A percentile compares a stretch with the other conserved stretches of the same genome.
These are phyloP conservation scores for Aspergillus funiculosus DNA, from an alignment of 495 filamentous ascomycete species.

Conservation along the genomic window DNA sequence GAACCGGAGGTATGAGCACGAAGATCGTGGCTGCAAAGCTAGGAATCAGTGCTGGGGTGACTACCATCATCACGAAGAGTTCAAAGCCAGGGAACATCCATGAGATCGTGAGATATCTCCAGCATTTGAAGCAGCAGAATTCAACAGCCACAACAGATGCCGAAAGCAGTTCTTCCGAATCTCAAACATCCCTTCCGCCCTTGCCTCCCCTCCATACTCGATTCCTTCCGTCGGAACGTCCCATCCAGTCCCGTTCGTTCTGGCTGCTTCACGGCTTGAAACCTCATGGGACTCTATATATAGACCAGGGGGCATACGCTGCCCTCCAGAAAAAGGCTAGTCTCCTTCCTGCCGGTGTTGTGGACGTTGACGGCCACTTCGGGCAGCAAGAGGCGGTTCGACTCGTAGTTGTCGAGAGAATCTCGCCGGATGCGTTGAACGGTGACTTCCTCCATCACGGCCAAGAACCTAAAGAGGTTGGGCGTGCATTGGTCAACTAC, in stretches of 20 bases:
- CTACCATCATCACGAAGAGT: conserved; percentile 86
- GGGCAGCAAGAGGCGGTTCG: conserved; percentile 88
- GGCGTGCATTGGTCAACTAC: conserved; percentile 90
- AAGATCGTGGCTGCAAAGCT: conserved; percentile 94
- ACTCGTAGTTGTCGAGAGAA: conserved; percentile 64
- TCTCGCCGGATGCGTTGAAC: conserved; percentile 35
- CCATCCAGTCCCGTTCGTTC: conserved; percentile 89
- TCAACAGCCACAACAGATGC: conserved; percentile 20
- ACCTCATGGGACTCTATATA: conserved; percentile 84
- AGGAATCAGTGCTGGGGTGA: conserved; percentile 91
- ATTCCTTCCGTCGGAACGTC: conserved; percentile 79
- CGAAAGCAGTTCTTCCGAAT: neutral
- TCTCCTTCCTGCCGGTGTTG: conserved; percentile 85
- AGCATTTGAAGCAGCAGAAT: conserved; percentile 43
- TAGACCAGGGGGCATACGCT: conserved; percentile 78
- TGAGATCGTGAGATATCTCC: conserved; percentile 77
- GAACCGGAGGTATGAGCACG: conserved; percentile 97
- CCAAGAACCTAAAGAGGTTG: conserved; percentile 65
- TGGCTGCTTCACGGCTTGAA: conserved; percentile 95
- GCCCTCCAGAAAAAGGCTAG: conserved; percentile 78
- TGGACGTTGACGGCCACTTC: conserved; percentile 82
- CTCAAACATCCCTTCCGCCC: conserved; percentile 23
- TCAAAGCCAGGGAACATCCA: conserved; percentile 89
- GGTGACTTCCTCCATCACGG: conserved; percentile 41
- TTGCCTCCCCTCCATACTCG: conserved; percentile 78